Conservation (phyloP, 768 basidiomycete species). For the Hirschioporus abietinus region DNA sequence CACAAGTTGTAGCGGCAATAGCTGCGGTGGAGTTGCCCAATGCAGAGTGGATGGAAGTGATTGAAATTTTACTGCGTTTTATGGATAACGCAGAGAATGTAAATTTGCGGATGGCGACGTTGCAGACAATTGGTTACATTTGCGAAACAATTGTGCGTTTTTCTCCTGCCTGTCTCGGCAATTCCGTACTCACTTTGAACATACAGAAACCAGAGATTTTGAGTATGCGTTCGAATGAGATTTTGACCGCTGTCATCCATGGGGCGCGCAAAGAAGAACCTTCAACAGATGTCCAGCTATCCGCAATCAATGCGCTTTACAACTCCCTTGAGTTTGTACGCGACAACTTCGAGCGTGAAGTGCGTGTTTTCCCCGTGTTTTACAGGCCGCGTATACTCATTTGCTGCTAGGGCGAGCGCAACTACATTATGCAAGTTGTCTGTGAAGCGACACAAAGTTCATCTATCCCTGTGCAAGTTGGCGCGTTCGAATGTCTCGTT, state of each 20-base stretch:
- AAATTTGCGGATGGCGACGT: slow-evolving; percentile 77
- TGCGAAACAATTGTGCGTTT: slow-evolving; percentile 90
- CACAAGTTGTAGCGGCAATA: slow-evolving; percentile 92
- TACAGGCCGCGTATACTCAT: slow-evolving; percentile 8
- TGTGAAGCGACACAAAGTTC: slow-evolving; percentile 95
- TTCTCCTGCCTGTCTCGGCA: slow-evolving; percentile 5
- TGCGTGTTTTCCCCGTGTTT: slow-evolving; percentile 31
- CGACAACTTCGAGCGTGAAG: slow-evolving; percentile 97
- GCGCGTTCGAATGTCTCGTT: slow-evolving; percentile 92
- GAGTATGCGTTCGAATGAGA: slow-evolving; percentile 88
- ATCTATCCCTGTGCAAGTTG: slow-evolving; percentile 82
- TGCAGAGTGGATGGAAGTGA: slow-evolving; percentile 85
- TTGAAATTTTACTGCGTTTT: slow-evolving; percentile 82
- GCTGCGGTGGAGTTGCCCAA: slow-evolving; percentile 89
- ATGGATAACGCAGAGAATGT: slow-evolving; percentile 70
- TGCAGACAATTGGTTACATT: slow-evolving; percentile 95
- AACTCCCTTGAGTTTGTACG: slow-evolving; percentile 97
- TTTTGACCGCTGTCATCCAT: slow-evolving; percentile 96
- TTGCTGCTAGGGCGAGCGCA: slow-evolving; percentile 80
- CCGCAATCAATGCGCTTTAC: slow-evolving; percentile 87
- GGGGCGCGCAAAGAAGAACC: slow-evolving; percentile 96
- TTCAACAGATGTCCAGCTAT: slow-evolving; percentile 83
- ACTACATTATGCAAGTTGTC: slow-evolving; percentile 99
- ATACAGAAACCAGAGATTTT: slow-evolving; percentile 90
- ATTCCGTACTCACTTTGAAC: slow-evolving; percentile 16